Conservation (phyloP, 225 moss, liverwort and hornwort genomes). For the Physcomitrellopsis africana region DNA sequence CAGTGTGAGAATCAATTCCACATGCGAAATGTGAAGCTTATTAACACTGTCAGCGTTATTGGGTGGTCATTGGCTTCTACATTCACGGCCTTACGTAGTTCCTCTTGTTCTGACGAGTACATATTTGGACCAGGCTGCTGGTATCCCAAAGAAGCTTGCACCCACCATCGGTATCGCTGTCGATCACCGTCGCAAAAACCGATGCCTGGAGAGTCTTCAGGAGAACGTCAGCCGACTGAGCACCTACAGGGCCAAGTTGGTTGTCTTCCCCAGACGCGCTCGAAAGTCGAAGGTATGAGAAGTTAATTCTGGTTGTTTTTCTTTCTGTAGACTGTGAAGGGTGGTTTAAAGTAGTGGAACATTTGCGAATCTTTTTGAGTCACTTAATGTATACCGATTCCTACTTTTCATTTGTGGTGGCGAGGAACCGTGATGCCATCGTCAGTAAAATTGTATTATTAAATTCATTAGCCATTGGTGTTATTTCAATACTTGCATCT, state of each 20-base stretch:
- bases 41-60: neutral
- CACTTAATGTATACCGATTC: no score
- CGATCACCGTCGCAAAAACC: conserved; percentile 83
- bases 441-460: no score
- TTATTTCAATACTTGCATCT: neutral
- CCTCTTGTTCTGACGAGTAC: neutral
- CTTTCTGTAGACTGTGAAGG: no score
- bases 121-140: conserved; percentile 47
- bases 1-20: neutral
- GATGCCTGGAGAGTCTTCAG: conserved; percentile 81
- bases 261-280: conserved; percentile 80
- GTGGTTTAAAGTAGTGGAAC: no score
- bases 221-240: conserved; percentile 71
- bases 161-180: conserved; percentile 85
- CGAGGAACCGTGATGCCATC: no score
- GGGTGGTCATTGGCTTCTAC: neutral
- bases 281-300: conserved; percentile 63
- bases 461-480: no score
- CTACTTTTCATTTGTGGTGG: no score
- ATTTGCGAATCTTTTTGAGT: no score
- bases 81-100: neutral
- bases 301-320: no score
- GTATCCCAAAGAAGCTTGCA: conserved; percentile 77
- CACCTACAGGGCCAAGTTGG: conserved; percentile 79
- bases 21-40: neutral